These are phyloP conservation scores for Colletotrichum chrysophilum DNA, from an alignment of 2,329 filamentous ascomycete species.

Conservation along the genomic window DNA sequence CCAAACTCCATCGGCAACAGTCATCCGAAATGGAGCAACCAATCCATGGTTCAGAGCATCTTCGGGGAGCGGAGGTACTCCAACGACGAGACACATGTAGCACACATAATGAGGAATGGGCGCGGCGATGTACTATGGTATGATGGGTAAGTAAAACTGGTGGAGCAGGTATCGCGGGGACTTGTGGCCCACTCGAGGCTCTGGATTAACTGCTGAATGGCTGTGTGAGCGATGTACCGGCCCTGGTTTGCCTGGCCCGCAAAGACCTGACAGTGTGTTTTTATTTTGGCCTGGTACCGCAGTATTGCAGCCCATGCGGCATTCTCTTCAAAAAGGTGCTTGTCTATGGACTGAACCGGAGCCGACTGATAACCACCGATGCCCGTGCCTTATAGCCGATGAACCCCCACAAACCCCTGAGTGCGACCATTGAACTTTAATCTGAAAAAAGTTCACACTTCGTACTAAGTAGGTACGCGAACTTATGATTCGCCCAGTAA, in stretches of 20 bases:
- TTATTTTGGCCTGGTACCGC: too few species aligned
- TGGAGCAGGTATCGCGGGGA: too few species aligned
- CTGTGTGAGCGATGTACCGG: too few species aligned
- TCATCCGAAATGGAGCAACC: background rate
- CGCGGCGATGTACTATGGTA: background rate
- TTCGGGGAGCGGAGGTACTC: background rate
- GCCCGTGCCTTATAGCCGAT: background rate
- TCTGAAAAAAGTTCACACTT: background rate
- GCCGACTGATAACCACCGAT: background rate
- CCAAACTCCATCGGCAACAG: background rate
- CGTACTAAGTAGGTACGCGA: background rate
- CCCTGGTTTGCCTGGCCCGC: too few species aligned
- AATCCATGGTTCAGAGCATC: background rate
- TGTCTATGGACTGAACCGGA: background rate
- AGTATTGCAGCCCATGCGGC: background rate
- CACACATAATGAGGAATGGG: background rate
- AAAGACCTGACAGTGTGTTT: too few species aligned
- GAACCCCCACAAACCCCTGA: background rate
- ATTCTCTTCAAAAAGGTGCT: background rate
- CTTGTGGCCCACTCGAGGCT: too few species aligned
- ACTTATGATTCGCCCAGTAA: background rate
- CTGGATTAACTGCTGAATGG: too few species aligned
- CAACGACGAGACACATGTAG: background rate
- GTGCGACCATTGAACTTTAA: background rate
- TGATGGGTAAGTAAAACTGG: too few species aligned